Evolutionary conservation across 805 yeast genomes (phyloP).

Genomic region (Isabelozyma heimii): DNA sequence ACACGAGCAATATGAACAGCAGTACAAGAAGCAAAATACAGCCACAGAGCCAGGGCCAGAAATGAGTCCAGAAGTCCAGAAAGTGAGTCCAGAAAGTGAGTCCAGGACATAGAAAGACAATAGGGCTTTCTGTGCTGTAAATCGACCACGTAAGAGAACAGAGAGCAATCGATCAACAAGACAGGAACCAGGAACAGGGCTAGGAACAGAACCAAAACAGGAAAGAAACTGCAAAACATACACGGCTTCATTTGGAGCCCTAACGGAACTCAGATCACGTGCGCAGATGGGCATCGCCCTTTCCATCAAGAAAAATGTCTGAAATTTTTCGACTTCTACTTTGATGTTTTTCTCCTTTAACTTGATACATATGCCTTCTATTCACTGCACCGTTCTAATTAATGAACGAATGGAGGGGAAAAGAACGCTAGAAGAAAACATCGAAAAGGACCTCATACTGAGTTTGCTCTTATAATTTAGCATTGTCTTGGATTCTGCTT

Average conservation of each 20-base stretch:
- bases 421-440: slow-evolving; percentile 29
- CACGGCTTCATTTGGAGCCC: background rate
- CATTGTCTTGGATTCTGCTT: slow-evolving; percentile 35
- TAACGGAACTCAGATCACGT: background rate
- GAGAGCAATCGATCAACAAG: background rate
- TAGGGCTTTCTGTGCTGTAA: too few relatives aligned
- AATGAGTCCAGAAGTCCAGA: too few relatives aligned
- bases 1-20: slow-evolving; percentile 20
- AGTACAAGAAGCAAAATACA: background rate
- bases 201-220: background rate
- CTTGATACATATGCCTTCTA: slow-evolving; percentile 37
- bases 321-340: background rate
- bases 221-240: background rate
- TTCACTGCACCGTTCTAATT: slow-evolving; percentile 37
- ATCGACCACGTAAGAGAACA: background rate
- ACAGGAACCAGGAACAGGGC: background rate
- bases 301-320: background rate
- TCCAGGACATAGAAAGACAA: too few relatives aligned
- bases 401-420: slow-evolving; percentile 41
- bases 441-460: slow-evolving; percentile 35
- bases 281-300: background rate
- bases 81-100: too few relatives aligned
- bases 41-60: too few relatives aligned
- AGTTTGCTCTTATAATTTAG: slow-evolving; percentile 17
- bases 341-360: slow-evolving; percentile 16